phyloP scores from a whole-genome alignment of 208 protist species.

The Acanthamoeba lenticulata region DNA sequence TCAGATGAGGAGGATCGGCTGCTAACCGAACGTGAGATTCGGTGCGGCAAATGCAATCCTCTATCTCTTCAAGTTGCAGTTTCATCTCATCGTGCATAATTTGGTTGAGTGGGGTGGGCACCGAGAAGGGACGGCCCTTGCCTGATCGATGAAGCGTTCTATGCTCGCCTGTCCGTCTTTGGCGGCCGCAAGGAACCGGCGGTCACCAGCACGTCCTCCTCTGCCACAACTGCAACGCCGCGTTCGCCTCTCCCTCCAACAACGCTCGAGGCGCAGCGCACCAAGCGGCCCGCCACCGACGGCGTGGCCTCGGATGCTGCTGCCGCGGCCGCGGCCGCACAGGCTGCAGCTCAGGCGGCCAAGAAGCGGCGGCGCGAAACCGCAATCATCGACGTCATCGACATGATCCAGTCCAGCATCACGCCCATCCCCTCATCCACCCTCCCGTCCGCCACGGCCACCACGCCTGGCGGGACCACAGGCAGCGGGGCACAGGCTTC shows the following conservation, averaged over 20 bases:
- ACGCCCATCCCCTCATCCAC: neutral
- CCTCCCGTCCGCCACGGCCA: no score
- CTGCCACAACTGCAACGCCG: neutral
- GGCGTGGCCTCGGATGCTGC: neutral
- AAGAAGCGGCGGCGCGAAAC: conserved; percentile 21
- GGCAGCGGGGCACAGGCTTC: no score
- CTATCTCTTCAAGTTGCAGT: no score
- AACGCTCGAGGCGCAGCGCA: neutral
- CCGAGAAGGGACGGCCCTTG: neutral
- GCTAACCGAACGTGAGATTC: neutral
- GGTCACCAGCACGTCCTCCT: neutral
- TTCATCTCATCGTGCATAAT: no score
- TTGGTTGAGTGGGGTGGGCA: neutral
- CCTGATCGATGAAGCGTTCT: neutral
- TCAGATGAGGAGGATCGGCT: neutral
- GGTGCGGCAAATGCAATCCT: no score
- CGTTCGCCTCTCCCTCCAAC: neutral
- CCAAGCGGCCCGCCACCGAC: neutral
- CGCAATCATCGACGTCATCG: conserved; percentile 39
- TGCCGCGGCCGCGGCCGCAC: neutral
- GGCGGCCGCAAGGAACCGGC: neutral
- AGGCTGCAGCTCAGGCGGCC: neutral
- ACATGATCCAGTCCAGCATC: conserved; percentile 61
- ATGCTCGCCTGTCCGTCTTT: neutral
- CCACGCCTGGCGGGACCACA: no score